These are phyloP conservation scores for Shiraia bambusicola DNA, from an alignment of 2,329 filamentous ascomycete species.

Conservation along the genomic window DNA sequence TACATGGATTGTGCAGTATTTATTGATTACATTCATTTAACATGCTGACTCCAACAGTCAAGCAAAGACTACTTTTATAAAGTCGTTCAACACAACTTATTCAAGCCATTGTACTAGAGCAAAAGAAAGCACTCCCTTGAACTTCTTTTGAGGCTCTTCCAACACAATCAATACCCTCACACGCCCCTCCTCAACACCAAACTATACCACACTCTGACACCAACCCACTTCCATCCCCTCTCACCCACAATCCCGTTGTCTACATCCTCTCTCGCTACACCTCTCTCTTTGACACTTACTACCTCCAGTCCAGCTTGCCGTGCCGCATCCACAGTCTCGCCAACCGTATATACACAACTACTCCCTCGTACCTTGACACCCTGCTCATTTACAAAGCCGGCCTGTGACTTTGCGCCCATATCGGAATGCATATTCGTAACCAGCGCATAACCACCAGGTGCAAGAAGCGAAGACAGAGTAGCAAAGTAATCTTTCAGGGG, in stretches of 20 bases:
- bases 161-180: neutral
- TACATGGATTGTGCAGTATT: no score
- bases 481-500: conserved; percentile 55
- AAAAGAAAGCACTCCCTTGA: no score
- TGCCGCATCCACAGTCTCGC: conserved; percentile 56
- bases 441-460: conserved; percentile 53
- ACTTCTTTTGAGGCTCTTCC: no score
- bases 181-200: conserved; percentile 32
- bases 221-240: conserved; percentile 46
- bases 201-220: conserved; percentile 44
- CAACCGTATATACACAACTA: conserved; percentile 59
- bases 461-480: conserved; percentile 47
- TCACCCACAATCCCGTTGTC: conserved; percentile 31
- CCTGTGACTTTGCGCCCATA: conserved; percentile 62
- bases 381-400: conserved; percentile 61
- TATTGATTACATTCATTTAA: no score
- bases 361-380: conserved; percentile 58
- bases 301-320: conserved; percentile 34
- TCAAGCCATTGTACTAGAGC: no score
- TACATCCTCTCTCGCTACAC: conserved; percentile 33
- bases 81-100: no score
- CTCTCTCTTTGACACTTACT: conserved; percentile 30
- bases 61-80: no score
- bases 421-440: conserved; percentile 70
- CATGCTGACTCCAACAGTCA: no score